Base-by-base conservation (phyloP, 1,139 yeast species). In the Lodderomyces orthopsilosis region DNA sequence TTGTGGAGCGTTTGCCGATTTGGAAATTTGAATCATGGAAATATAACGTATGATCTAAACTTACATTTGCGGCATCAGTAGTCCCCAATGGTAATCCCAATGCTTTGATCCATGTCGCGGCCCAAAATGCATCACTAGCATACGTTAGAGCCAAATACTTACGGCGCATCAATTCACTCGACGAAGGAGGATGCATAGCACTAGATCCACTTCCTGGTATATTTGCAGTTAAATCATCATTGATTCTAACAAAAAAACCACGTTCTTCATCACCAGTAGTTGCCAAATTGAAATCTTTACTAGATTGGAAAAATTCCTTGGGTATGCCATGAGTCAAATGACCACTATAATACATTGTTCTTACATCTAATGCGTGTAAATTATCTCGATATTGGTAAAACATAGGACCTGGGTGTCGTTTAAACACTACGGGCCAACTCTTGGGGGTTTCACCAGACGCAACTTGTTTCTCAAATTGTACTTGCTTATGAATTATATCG, bases 1-100 rank as follows among this genome's bases (percentile, higher is more conserved):
- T n/a, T n/a, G n/a, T n/a, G n/a, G n/a, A n/a, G n/a, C n/a, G n/a
- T 24, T 5, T 27, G 17, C 34, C 34, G 19, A 30, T 6, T 30
- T 15, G n/a, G 34, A 30, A 30, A 17, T 30, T 30, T 5, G 34
- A 30, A 46, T 71, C 76, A 48, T 72, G 77, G 53, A 68, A 67
- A 47, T 61, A 69, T 7, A 72, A 58, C 6, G 70, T 53, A 48
- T 72, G 77, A 55, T 72, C 77, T 42, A 72, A 59, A 9, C 74
- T 67, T 2, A 71, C 70, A 4, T 69, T 63, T 8, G 14, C 15
- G 9, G 19, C 19, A 3, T 5, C 15, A 5, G 34, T 15, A 4
- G 50, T 47, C 27, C 51, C 53, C 28, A 61, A 46, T 1, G 65
- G 58, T 19, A 61, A 46, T 2, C 74, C 74, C 26, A 67, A 37